These are phyloP conservation scores for Pichia sp. DNA, from an alignment of 1,139 yeast species.

Conservation along the genomic window DNA sequence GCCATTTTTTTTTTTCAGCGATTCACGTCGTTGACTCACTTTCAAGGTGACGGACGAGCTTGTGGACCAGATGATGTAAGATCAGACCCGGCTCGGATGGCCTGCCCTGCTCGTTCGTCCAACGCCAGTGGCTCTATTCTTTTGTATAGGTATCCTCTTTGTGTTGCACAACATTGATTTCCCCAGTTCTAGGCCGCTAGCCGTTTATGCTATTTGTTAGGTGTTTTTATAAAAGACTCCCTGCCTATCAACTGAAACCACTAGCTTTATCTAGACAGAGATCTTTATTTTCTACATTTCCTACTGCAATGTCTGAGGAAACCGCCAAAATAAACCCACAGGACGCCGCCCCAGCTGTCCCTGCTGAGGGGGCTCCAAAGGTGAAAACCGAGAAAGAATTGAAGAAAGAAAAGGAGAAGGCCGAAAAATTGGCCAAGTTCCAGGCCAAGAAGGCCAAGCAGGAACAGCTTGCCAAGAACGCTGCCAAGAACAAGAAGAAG, in stretches of 20 bases:
- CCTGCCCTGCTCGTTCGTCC: background rate
- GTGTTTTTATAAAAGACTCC: constrained; percentile 16
- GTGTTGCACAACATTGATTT: constrained; percentile 1
- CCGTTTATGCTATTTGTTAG: constrained; percentile 27
- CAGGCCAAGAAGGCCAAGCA: constrained; percentile 88
- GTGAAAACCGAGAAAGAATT: constrained; percentile 67
- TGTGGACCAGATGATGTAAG: no score
- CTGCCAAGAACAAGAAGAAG: constrained; percentile 39
- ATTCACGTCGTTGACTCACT: background rate
- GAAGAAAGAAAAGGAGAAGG: constrained; percentile 93
- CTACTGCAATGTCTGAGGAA: constrained; percentile 15
- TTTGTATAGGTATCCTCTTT: constrained; percentile 6
- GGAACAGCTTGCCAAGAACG: constrained; percentile 42
- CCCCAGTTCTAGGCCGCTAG: background rate
- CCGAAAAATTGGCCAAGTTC: constrained; percentile 93
- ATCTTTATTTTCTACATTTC: constrained; percentile 11
- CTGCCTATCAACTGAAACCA: constrained; percentile 14
- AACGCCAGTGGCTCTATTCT: constrained; percentile 6
- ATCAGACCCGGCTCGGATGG: no score
- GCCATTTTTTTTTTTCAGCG: background rate
- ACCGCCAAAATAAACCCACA: background rate
- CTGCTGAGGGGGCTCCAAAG: constrained; percentile 10
- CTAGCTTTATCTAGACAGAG: constrained; percentile 12
- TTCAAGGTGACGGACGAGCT: background rate
- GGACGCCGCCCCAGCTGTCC: constrained; percentile 5